Evolutionary conservation across 108 stramenopile species (phyloP), one percentile per base, ranked within the genome.

Genomic region (Cyclotella atomus): DNA sequence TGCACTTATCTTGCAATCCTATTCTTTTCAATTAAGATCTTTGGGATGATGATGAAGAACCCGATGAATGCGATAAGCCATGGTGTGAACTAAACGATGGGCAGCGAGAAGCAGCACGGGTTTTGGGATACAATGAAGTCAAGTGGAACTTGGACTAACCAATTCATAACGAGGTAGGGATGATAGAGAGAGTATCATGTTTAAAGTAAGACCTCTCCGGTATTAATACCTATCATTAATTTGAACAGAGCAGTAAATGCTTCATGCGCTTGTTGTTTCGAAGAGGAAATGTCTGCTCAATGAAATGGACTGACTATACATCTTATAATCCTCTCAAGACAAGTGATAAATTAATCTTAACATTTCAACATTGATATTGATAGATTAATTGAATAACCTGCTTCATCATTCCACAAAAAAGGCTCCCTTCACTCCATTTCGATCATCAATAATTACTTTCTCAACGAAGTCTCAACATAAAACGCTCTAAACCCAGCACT

Each of bases 391-490:
- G n/a, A n/a, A n/a, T n/a, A n/a, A n/a, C n/a, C n/a, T n/a, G n/a
- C n/a, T n/a, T n/a, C n/a, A n/a, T n/a, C n/a, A n/a, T n/a, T n/a
- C n/a, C n/a, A n/a, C n/a, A n/a, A n/a, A n/a, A n/a, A n/a, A n/a
- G n/a, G n/a, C n/a, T n/a, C n/a, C n/a, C n/a, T n/a, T n/a, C n/a
- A n/a, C n/a, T n/a, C n/a, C n/a, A n/a, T n/a, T n/a, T n/a, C n/a
- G n/a, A n/a, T n/a, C n/a, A n/a, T 10, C 9, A 49, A 65, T n/a
- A 27, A 49, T 65, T 66, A 75, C 23, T 75, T 75, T 46, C 73
- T 65, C 73, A 75, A 46, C 19, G 73, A 75, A 17, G 73, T 45
- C 41, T 75, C 73, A 30, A 65, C 73, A 32, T 23, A 56, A 44
- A 75, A 65, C 20, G 54, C 45, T 29, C 3, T 10, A 5, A 35